A percentile compares a stretch with the other conserved stretches of the same genome.
These are phyloP conservation scores for Solanum arcanum DNA, from an alignment of 257 asterid species.

Conservation along the genomic window DNA sequence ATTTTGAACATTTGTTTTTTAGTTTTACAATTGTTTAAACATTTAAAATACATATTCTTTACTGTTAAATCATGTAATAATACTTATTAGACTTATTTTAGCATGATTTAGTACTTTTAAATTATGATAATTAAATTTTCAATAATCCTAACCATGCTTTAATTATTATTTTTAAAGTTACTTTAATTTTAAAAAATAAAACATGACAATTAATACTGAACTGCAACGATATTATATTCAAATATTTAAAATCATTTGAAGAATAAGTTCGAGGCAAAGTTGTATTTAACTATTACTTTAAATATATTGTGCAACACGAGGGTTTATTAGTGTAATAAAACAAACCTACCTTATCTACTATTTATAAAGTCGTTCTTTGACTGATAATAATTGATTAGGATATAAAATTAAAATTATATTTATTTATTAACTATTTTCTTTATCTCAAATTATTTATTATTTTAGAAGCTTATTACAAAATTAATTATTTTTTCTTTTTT, in stretches of 20 bases:
- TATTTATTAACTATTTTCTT: background rate
- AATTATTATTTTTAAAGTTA: too few species aligned
- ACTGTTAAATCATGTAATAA: too few species aligned
- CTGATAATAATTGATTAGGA: background rate
- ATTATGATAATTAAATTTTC: too few species aligned
- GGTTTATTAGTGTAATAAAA: background rate
- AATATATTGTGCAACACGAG: background rate
- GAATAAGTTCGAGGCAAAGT: background rate
- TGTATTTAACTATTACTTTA: background rate
- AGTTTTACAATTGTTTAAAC: too few species aligned
- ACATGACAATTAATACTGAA: background rate
- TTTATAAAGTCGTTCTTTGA: background rate
- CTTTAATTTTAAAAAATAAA: rapidly evolving
- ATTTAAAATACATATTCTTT: too few species aligned
- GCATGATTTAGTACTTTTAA: too few species aligned
- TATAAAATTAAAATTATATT: background rate
- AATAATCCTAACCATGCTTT: too few species aligned
- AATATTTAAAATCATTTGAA: background rate
- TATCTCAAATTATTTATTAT: too few species aligned
- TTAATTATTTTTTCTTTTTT: too few species aligned
- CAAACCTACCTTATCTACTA: background rate
- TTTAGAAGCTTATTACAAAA: too few species aligned
- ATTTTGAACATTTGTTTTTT: too few species aligned
- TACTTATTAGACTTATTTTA: too few species aligned
- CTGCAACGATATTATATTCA: background rate